phyloP scores from a whole-genome alignment of 108 stramenopile genomes.

The Fragilariopsis cylindrus region DNA sequence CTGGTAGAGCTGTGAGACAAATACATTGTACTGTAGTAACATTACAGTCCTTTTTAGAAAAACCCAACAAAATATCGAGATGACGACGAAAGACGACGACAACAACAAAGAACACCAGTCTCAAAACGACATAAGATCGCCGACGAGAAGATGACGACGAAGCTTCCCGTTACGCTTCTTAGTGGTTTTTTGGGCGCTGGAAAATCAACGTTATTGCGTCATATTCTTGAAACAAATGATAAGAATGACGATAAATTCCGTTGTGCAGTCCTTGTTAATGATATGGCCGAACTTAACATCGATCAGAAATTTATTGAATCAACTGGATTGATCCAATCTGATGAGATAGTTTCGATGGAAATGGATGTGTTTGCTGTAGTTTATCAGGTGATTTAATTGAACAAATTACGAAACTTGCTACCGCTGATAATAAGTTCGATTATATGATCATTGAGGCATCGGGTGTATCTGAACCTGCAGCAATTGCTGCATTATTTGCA shows the following conservation, averaged over 20 bases:
- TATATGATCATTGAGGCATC: conserved; percentile 90
- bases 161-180: conserved; percentile 71
- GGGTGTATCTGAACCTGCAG: conserved; percentile 81
- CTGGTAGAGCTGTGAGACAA: too few relatives aligned
- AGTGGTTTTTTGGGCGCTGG: conserved; percentile 82
- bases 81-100: too few relatives aligned
- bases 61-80: too few relatives aligned
- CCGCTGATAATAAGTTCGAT: conserved; percentile 59
- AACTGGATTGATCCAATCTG: background rate
- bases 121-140: too few relatives aligned
- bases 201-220: conserved; percentile 74
- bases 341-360: conserved; percentile 59
- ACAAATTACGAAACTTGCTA: conserved; percentile 64
- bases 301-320: conserved; percentile 69
- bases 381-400: conserved; percentile 81
- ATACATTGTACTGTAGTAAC: too few relatives aligned
- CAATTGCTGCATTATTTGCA: conserved; percentile 5
- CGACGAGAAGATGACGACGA: too few relatives aligned
- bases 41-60: too few relatives aligned
- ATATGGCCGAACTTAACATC: conserved; percentile 88
- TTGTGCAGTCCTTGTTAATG: conserved; percentile 84
- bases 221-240: conserved; percentile 58
- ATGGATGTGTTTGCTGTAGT: conserved; percentile 94
- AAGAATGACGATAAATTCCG: conserved; percentile 29
- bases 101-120: too few relatives aligned